phyloP scores from a whole-genome alignment of 306 rosid species.

The Vicia sativa region DNA sequence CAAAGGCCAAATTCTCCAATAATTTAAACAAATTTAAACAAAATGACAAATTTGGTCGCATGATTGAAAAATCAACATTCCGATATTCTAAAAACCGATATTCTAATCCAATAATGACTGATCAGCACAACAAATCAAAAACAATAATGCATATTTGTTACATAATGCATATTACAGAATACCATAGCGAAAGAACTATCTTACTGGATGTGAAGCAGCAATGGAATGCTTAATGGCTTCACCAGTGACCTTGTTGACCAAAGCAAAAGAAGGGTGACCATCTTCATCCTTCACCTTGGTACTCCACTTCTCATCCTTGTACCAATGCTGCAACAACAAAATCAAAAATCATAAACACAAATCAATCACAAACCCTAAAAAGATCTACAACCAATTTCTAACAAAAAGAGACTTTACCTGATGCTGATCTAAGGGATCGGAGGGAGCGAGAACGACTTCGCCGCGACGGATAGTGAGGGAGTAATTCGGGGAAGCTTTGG shows the following conservation, averaged over 20 bases:
- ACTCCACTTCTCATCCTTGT: constrained; percentile 82
- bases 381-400: background rate
- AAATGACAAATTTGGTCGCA: too few species aligned
- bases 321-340: constrained; percentile 69
- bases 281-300: constrained; percentile 81
- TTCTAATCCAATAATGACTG: constrained; percentile 3
- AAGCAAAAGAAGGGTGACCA: constrained; percentile 74
- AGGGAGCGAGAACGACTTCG: constrained; percentile 57
- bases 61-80: too few species aligned
- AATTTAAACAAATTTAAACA: too few species aligned
- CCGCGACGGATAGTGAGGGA: constrained; percentile 60
- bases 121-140: background rate
- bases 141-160: background rate
- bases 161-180: too few species aligned
- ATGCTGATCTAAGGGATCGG: constrained; percentile 51
- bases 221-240: constrained; percentile 79
- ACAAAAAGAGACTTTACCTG: constrained; percentile 46
- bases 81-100: too few species aligned
- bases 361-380: background rate
- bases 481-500: constrained; percentile 60
- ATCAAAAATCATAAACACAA: background rate
- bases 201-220: constrained; percentile 73
- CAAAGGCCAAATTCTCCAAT: background rate
- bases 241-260: constrained; percentile 77
- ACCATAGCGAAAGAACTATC: constrained; percentile 20